Evolutionary conservation across 306 rosid genomes (phyloP), one percentile per base, ranked within the genome.

Genomic region (Echinosophora koreensis): DNA sequence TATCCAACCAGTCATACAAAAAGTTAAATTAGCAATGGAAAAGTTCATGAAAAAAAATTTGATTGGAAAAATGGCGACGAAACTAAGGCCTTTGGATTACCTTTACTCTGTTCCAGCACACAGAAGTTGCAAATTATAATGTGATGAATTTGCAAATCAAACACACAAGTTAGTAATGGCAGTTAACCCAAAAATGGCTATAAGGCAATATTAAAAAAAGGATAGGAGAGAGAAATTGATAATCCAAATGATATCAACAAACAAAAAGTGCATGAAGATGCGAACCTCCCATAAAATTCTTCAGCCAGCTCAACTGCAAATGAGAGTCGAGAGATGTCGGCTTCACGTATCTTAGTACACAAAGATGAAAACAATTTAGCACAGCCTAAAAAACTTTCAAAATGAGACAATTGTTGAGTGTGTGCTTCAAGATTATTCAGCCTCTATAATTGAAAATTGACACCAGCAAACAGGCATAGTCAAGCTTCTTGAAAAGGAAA

Each of bases 251-350:
- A 71, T 18, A 69, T 65, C 54, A 62, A 54, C 28, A 78, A 75
- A 41, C 3, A 66, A 74, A 67, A 35, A 28, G 42, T 73, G 61
- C 52, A 58, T 52, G 46, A 54, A 80, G 81, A 64, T 69, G 69
- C 86, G 71, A 79, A 95, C 98, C 98, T 95, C 91, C 97, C 97
- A 79, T 92, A 95, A 80, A 95, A 95, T 84, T 95, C 99, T 90
- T 95, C 99, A 63, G 99, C 99, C 58, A 95, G 99, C 85, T 95
- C 97, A 71, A 95, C 97, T 27, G 99, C 99, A 89, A 95, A 95
- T 65, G 99, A 95, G 73, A 95, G 82, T 68, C 99, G 83, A 80
- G 97, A 90, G 62, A 95, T 92, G 79, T 95, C 99, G 78, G 99
- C 99, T 87, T 95, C 99, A 42, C 97, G 99, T 41, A 95, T 92